Evolutionary conservation across 164 flowering plant species (phyloP).

Genomic region (Kingdonia uniflora): DNA sequence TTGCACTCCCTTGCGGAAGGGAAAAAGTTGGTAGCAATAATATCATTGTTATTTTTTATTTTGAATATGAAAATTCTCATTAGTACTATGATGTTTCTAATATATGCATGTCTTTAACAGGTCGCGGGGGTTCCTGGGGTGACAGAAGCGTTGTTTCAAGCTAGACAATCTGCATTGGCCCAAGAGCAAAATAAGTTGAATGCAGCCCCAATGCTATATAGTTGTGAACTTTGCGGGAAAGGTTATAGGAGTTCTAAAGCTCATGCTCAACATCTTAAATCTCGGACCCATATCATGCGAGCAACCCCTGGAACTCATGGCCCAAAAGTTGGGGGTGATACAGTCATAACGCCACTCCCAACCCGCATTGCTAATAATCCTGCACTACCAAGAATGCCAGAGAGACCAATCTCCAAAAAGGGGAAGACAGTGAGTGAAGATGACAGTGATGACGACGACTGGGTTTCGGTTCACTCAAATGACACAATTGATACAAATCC

Average conservation of each 20-base stretch:
- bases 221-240: conserved; percentile 72
- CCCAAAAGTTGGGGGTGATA: conserved; percentile 20
- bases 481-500: conserved; percentile 12
- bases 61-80: too few species aligned
- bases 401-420: background rate
- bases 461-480: conserved; percentile 78
- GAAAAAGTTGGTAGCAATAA: too few species aligned
- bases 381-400: conserved; percentile 15
- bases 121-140: conserved; percentile 97
- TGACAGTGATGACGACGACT: conserved; percentile 48
- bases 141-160: conserved; percentile 75
- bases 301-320: conserved; percentile 43
- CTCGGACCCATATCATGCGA: conserved; percentile 48
- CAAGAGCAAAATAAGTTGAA: conserved; percentile 47
- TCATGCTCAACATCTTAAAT: conserved; percentile 84
- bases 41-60: too few species aligned
- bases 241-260: conserved; percentile 83
- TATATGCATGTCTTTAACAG: conserved; percentile 23
- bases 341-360: conserved; percentile 60
- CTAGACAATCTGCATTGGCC: conserved; percentile 72
- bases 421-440: conserved; percentile 56
- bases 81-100: too few species aligned
- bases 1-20: too few species aligned
- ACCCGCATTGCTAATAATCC: conserved; percentile 29
- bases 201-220: conserved; percentile 71